Base-by-base conservation (phyloP, 495 filamentous ascomycete genomes). In the Hyaloscypha hepaticicola region DNA sequence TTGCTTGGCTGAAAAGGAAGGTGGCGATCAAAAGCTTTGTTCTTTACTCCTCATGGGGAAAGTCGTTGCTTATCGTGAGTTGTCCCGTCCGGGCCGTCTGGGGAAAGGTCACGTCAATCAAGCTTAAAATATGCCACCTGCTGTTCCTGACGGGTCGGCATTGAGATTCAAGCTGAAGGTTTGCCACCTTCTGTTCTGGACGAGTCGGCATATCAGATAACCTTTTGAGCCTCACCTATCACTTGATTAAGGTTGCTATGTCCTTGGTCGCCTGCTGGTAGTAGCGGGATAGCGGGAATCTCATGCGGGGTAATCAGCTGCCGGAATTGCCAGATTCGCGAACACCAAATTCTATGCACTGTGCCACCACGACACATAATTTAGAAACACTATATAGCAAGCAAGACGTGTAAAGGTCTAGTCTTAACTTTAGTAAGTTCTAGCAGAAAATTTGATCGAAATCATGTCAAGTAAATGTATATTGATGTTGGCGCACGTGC, bases 21-120 rank as follows among this genome's bases (percentile, higher is more conserved):
- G 62, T 50, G 53, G 52, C 62, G 53, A 51, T 58, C 26, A 51
- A 58, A 64, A 49, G 41, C 62, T 64, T 64, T 53, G 58, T 64
- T 58, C 27, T 33, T 63, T 28, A 5, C 62, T 64, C 22, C 16
- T 19, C 50, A 29, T 51, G 14, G 38, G 62, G 34, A 50, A 58
- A 58, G 41, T 64, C 53, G 55, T 64, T 51, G 34, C 31, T 5
- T 58, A 64, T 64, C 53, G 50, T 24, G 12, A 27, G 50, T 52
- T 52, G 21, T 58, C 12, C 50, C 50, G 25, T 52, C 21, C 25
- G 14, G 38, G 50, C 50, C 50, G 25, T 52, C 21, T 52, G 14
- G 38, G 50, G 53, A 50, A 55, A 58, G 31, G 28, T n/a, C n/a
- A n/a, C n/a, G n/a, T n/a, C n/a, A n/a, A n/a, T 26, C 27, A 28